These are phyloP conservation scores for Annulohypoxylon stygium DNA, from an alignment of 495 filamentous ascomycete genomes.

Conservation along the genomic window DNA sequence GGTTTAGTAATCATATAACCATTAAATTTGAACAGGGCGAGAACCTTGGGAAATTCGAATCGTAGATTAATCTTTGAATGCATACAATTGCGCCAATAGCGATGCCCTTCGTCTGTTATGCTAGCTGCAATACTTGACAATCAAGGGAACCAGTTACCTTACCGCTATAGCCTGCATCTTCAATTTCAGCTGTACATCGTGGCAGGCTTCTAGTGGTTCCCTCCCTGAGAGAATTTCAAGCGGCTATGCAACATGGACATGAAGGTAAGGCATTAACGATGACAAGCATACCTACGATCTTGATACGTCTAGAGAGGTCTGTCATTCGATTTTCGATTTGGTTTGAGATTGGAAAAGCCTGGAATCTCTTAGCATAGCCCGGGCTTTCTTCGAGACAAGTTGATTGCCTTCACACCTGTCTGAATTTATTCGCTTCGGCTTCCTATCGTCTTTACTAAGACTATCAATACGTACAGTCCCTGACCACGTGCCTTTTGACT, in stretches of 20 bases:
- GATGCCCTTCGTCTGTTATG: neutral
- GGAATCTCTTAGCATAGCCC: neutral
- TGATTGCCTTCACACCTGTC: no score
- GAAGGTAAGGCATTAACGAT: neutral
- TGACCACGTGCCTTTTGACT: no score
- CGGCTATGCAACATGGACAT: neutral
- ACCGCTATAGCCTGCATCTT: neutral
- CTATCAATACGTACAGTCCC: no score
- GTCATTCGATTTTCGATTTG: neutral
- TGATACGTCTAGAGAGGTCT: neutral
- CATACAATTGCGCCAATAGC: neutral
- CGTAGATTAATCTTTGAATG: neutral
- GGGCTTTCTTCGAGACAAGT: no score
- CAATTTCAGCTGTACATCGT: conserved; percentile 2
- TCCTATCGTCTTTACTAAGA: no score
- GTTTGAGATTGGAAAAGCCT: neutral
- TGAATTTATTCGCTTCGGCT: no score
- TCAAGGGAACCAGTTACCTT: neutral
- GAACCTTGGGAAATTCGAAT: no score
- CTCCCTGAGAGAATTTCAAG: neutral
- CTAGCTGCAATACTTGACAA: neutral
- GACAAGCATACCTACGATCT: neutral
- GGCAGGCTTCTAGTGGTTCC: conserved; percentile 15
- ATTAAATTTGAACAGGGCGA: no score
- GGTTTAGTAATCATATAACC: neutral